Percentiles rank a stretch among this genome's conserved stretches.
phyloP scores from a whole-genome alignment of 2,329 filamentous ascomycete species.

The Nemania diffusa region DNA sequence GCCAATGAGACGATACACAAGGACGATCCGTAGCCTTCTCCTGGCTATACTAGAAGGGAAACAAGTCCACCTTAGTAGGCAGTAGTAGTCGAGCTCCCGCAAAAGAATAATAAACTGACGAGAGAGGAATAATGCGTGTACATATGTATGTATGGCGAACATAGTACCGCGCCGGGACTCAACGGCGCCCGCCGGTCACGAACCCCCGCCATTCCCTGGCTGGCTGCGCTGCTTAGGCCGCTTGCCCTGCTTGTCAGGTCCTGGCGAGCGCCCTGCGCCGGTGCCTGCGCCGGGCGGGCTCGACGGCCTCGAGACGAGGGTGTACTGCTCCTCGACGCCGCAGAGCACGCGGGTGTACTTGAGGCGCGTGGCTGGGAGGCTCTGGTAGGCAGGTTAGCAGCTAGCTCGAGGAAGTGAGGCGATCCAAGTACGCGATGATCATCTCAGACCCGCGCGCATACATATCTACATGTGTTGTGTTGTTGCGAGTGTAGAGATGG shows the following conservation, averaged over 20 bases:
- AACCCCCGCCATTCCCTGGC: not conserved
- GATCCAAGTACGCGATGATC: too few relatives aligned
- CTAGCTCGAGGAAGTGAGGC: not conserved
- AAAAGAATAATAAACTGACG: not conserved
- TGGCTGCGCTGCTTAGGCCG: not conserved
- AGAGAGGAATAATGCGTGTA: not conserved
- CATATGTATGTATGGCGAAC: not conserved
- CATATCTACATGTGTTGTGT: not conserved
- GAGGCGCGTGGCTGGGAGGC: slow-evolving; percentile 64
- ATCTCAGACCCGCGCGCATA: too few relatives aligned
- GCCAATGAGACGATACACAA: not conserved
- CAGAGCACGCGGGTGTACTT: slow-evolving; percentile 67
- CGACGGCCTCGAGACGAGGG: not conserved
- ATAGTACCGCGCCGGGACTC: not conserved
- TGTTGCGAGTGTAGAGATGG: not conserved
- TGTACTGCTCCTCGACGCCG: slow-evolving; percentile 56
- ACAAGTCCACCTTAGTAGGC: not conserved
- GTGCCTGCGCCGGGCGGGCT: not conserved
- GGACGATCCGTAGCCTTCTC: not conserved
- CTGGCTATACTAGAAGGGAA: not conserved
- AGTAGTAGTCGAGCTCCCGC: not conserved
- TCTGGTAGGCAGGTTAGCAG: slow-evolving; percentile 52
- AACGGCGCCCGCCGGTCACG: too few relatives aligned
- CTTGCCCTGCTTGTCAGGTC: slow-evolving; percentile 10
- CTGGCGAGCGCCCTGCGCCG: not conserved